A percentile compares a stretch with the other conserved stretches of the same genome.
Evolutionary conservation across 768 basidiomycete species (phyloP).

Genomic region (Rhodotorula babjevae): DNA sequence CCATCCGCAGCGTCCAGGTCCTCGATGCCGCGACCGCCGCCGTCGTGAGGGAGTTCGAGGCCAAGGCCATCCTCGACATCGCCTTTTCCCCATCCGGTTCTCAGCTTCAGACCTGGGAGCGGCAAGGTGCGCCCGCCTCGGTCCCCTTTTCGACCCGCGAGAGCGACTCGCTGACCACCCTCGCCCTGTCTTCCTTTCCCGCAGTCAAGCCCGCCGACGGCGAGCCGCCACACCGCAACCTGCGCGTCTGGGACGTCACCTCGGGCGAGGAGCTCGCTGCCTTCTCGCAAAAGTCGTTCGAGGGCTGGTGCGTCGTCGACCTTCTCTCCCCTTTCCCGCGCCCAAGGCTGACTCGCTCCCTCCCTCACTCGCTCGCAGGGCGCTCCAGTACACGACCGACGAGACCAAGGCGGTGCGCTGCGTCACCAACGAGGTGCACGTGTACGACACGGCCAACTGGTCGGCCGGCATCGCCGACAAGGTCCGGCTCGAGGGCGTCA

Average conservation of each 20-base stretch:
- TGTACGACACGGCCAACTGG: slow-evolving; percentile 73
- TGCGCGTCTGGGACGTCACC: slow-evolving; percentile 78
- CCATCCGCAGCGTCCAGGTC: slow-evolving; percentile 62
- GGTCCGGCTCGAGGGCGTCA: slow-evolving; percentile 76
- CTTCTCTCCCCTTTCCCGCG: slow-evolving; percentile 22
- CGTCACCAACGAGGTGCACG: slow-evolving; percentile 74
- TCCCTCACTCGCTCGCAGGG: slow-evolving; percentile 43
- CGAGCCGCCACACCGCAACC: slow-evolving; percentile 78
- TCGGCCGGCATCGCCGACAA: slow-evolving; percentile 74
- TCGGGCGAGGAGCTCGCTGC: slow-evolving; percentile 80
- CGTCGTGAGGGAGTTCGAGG: slow-evolving; percentile 66
- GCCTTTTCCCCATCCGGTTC: slow-evolving; percentile 89
- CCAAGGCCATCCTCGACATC: slow-evolving; percentile 74
- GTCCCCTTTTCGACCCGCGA: background rate
- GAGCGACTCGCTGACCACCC: background rate
- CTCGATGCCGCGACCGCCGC: slow-evolving; percentile 68
- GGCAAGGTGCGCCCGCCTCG: slow-evolving; percentile 57
- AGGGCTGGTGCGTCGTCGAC: slow-evolving; percentile 60
- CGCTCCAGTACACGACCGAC: slow-evolving; percentile 82
- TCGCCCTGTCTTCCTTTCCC: background rate
- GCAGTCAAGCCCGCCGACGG: slow-evolving; percentile 82
- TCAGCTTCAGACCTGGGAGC: slow-evolving; percentile 92
- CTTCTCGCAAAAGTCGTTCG: slow-evolving; percentile 84
- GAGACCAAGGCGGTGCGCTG: slow-evolving; percentile 79
- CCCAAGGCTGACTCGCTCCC: slow-evolving; percentile 1